These are phyloP conservation scores for Violaceomyces palustris DNA, from an alignment of 1,284 basidiomycete genomes.

Conservation along the genomic window DNA sequence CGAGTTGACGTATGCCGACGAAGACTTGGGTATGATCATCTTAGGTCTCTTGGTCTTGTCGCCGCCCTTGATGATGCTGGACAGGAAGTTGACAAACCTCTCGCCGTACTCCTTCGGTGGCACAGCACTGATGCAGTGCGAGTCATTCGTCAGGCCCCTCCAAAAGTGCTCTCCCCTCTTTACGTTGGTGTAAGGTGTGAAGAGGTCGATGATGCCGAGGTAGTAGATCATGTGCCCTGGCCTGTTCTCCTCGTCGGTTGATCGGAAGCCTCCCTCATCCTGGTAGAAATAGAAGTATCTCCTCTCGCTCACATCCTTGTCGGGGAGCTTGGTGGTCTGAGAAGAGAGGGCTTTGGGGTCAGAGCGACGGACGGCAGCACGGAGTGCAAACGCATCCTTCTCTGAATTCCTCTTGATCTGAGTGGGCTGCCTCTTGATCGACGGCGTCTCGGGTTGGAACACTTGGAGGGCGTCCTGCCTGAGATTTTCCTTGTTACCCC, in stretches of 20 bases:
- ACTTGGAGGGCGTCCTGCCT: constrained; percentile 83
- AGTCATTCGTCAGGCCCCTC: constrained; percentile 68
- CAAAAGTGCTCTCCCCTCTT: constrained; percentile 87
- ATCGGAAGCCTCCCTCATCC: constrained; percentile 87
- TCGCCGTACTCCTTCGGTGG: constrained; percentile 45
- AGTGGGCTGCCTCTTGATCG: constrained; percentile 30
- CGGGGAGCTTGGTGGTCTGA: constrained; percentile 64
- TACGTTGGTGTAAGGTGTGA: constrained; percentile 71
- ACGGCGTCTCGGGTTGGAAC: constrained; percentile 65
- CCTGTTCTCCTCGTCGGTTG: constrained; percentile 78
- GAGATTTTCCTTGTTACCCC: constrained; percentile 86
- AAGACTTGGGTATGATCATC: too few relatives aligned
- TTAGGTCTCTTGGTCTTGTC: constrained; percentile 31
- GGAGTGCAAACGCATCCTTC: constrained; percentile 61
- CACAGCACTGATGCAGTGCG: constrained; percentile 44
- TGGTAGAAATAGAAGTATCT: constrained; percentile 89
- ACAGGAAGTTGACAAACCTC: constrained; percentile 44
- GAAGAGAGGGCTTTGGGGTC: constrained; percentile 69
- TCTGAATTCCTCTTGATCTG: constrained; percentile 27
- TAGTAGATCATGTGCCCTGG: constrained; percentile 81
- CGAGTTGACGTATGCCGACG: too few relatives aligned
- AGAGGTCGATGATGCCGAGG: constrained; percentile 53
- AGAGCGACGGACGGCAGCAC: constrained; percentile 67
- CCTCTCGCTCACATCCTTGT: constrained; percentile 65
- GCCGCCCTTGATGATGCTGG: constrained; percentile 27